Conservation (phyloP, 1,284 basidiomycete species). For the Fomitiporia mediterranea region DNA sequence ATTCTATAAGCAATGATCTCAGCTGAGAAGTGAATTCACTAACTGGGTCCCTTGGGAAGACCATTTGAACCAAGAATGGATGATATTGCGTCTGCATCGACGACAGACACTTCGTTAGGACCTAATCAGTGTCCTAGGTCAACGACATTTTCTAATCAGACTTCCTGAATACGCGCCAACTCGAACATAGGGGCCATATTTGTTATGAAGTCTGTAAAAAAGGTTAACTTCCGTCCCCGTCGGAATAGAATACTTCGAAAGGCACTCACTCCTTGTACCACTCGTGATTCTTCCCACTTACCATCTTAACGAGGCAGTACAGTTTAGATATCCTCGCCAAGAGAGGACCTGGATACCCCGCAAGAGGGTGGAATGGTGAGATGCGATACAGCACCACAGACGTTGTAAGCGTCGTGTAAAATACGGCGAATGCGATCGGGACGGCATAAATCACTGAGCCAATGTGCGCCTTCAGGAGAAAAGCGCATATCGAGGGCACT, state of each 20-base stretch:
- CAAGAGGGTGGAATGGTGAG: conserved; percentile 27
- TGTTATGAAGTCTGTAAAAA: conserved; percentile 17
- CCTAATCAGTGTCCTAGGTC: conserved; percentile 2
- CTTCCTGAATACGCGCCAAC: conserved; percentile 15
- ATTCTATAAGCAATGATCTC: neutral
- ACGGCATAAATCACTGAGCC: neutral
- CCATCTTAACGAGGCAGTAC: conserved; percentile 16
- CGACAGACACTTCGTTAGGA: conserved; percentile 34
- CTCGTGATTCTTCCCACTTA: conserved; percentile 22
- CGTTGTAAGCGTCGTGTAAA: conserved; percentile 6
- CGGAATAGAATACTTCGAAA: neutral
- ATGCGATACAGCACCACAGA: conserved; percentile 22
- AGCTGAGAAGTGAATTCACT: neutral
- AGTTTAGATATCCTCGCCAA: conserved; percentile 23
- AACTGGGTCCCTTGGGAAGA: conserved; percentile 32
- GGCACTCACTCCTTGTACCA: neutral
- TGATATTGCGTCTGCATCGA: conserved; percentile 27
- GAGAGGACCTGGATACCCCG: conserved; percentile 24
- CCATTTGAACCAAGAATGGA: conserved; percentile 30
- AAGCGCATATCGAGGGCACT: neutral
- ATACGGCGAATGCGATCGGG: neutral
- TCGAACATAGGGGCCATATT: conserved; percentile 23
- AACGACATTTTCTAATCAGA: neutral
- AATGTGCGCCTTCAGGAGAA: neutral
- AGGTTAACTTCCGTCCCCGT: neutral